These are phyloP conservation scores for Phyllosticta ampelicida DNA, from an alignment of 2,329 filamentous ascomycete genomes.

Conservation along the genomic window DNA sequence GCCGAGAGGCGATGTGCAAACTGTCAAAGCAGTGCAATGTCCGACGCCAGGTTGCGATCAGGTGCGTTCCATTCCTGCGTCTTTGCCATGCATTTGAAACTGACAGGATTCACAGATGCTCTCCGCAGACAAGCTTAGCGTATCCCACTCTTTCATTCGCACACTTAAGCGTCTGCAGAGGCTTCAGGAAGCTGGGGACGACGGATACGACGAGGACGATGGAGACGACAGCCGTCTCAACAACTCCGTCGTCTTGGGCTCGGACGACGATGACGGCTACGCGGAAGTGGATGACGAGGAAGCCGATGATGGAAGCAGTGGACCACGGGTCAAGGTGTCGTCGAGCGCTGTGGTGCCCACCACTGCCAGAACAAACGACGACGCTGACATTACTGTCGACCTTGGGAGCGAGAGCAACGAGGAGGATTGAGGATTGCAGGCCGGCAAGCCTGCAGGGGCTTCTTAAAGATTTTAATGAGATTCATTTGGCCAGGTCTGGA, in stretches of 20 bases:
- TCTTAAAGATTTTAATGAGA: not conserved
- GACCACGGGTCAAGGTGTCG: constrained; percentile 2
- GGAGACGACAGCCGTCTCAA: constrained; percentile 12
- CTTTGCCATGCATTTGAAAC: not conserved
- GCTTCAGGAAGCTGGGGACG: constrained; percentile 15
- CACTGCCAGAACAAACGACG: not conserved
- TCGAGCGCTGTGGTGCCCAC: not conserved
- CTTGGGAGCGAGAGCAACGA: constrained; percentile 1
- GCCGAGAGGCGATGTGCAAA: constrained; percentile 15
- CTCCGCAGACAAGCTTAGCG: constrained; percentile 19
- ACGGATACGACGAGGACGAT: constrained; percentile 20
- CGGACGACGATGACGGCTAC: not conserved
- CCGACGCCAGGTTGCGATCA: constrained; percentile 3
- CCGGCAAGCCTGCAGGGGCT: not conserved
- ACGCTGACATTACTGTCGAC: constrained; percentile 4
- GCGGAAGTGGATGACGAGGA: constrained; percentile 1
- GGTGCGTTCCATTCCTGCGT: not conserved
- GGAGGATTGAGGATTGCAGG: not conserved
- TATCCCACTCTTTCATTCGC: constrained; percentile 23
- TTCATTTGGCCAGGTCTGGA: too few relatives aligned
- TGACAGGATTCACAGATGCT: constrained; percentile 18
- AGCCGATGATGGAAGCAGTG: not conserved
- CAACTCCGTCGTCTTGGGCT: not conserved
- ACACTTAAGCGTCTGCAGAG: constrained; percentile 28
- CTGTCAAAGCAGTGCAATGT: constrained; percentile 27